A percentile compares a stretch with the other conserved stretches of the same genome.
Conservation (phyloP, 2,329 filamentous ascomycete species). For the Fusarium sp. region DNA sequence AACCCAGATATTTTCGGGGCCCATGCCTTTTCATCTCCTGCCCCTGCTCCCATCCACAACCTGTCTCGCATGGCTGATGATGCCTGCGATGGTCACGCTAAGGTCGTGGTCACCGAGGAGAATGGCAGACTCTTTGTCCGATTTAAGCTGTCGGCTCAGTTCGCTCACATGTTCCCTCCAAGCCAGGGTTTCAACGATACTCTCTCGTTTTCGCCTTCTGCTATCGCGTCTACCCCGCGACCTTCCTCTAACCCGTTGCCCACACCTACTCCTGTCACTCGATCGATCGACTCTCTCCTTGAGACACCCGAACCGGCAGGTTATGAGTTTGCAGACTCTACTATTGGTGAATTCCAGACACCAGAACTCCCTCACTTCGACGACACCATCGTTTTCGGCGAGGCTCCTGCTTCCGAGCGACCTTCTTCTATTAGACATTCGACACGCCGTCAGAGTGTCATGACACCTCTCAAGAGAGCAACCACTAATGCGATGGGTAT, state of each 20-base stretch:
- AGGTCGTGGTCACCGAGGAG: constrained; percentile 45
- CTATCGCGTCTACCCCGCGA: background rate
- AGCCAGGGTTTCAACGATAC: constrained; percentile 46
- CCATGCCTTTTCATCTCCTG: constrained; percentile 27
- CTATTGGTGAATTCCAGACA: background rate
- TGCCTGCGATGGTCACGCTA: constrained; percentile 46
- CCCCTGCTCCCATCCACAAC: constrained; percentile 33
- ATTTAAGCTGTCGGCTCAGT: constrained; percentile 53
- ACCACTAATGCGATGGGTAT: background rate
- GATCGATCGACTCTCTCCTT: background rate
- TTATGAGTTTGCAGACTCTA: background rate
- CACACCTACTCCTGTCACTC: constrained; percentile 12
- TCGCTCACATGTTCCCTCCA: constrained; percentile 46
- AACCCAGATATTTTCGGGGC: constrained; percentile 51
- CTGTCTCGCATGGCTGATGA: constrained; percentile 45
- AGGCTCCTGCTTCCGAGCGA: background rate
- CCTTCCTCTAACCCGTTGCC: background rate
- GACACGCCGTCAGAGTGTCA: constrained; percentile 5
- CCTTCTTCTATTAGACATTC: background rate
- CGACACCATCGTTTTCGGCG: constrained; percentile 12
- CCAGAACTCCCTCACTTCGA: constrained; percentile 14
- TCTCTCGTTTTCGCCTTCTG: constrained; percentile 2
- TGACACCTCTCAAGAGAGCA: constrained; percentile 5
- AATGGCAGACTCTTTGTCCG: constrained; percentile 49
- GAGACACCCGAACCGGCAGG: constrained; percentile 9